Evolutionary conservation across 352 stramenopile genomes (phyloP).

Genomic region (Aphanomyces euteiches): DNA sequence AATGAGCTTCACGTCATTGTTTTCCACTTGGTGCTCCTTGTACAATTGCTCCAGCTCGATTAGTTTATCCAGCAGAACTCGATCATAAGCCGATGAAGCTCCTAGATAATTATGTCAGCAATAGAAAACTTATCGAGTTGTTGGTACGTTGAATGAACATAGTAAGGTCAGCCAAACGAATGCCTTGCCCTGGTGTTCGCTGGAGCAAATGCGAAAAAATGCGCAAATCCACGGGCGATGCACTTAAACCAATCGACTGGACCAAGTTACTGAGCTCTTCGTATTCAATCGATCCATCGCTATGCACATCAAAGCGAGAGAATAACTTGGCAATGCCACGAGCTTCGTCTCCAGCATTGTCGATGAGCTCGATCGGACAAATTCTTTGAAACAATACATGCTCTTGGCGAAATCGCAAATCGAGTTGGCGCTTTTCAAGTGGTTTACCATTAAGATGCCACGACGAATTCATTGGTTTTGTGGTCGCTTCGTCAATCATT

Average conservation of each 20-base stretch:
- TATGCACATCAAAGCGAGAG: slow-evolving; percentile 33
- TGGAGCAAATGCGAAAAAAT: slow-evolving; percentile 13
- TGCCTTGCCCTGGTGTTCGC: not conserved
- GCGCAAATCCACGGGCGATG: slow-evolving; percentile 7
- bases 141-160: slow-evolving; percentile 1
- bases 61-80: slow-evolving; percentile 6
- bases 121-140: not conserved
- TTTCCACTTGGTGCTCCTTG: slow-evolving; percentile 18
- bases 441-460: not conserved
- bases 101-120: not conserved
- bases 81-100: not conserved
- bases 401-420: not conserved
- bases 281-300: slow-evolving; percentile 24
- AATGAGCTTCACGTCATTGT: slow-evolving; percentile 16
- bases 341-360: slow-evolving; percentile 15
- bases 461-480: not conserved
- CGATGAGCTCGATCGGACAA: slow-evolving; percentile 1
- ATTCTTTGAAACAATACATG: slow-evolving; percentile 22
- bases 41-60: slow-evolving; percentile 20
- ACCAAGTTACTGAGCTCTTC: slow-evolving; percentile 23
- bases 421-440: slow-evolving; percentile 11
- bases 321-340: slow-evolving; percentile 25
- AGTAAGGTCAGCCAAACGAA: slow-evolving; percentile 15
- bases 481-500: not conserved
- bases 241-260: slow-evolving; percentile 6